Conservation (phyloP, 2,329 filamentous ascomycete genomes). For the Colletotrichum navitas region DNA sequence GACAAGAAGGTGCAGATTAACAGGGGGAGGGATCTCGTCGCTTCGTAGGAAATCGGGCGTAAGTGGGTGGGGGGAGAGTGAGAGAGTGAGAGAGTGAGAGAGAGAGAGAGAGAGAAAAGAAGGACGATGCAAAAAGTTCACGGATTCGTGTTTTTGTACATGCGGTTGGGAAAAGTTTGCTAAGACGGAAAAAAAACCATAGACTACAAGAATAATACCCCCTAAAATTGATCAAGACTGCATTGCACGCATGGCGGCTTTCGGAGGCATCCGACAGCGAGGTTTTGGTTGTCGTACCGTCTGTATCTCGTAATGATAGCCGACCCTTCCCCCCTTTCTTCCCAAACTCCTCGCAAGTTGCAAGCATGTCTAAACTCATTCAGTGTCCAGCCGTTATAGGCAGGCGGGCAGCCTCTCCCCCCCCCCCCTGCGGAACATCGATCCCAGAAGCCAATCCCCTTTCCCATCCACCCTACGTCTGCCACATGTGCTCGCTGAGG, state of each 20-base stretch:
- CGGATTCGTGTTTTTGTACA: constrained; percentile 12
- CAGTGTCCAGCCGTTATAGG: neutral
- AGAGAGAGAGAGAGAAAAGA: neutral
- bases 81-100: neutral
- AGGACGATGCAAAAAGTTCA: constrained; percentile 1
- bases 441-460: neutral
- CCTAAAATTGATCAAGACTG: constrained; percentile 14
- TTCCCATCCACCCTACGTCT: constrained; percentile 55
- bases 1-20: constrained; percentile 97
- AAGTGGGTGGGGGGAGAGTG: neutral
- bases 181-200: constrained; percentile 25
- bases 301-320: neutral
- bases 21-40: constrained; percentile 68
- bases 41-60: constrained; percentile 46
- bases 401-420: neutral
- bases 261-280: neutral
- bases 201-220: constrained; percentile 43
- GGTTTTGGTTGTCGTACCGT: neutral
- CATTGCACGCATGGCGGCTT: neutral
- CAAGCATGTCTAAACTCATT: neutral
- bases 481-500: constrained; percentile 81
- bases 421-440: neutral
- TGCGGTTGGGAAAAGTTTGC: constrained; percentile 41
- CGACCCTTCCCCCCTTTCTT: neutral
- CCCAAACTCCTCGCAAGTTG: constrained; percentile 32